Evolutionary conservation across 306 rosid genomes (phyloP).

Genomic region (Bauhinia variegata): DNA sequence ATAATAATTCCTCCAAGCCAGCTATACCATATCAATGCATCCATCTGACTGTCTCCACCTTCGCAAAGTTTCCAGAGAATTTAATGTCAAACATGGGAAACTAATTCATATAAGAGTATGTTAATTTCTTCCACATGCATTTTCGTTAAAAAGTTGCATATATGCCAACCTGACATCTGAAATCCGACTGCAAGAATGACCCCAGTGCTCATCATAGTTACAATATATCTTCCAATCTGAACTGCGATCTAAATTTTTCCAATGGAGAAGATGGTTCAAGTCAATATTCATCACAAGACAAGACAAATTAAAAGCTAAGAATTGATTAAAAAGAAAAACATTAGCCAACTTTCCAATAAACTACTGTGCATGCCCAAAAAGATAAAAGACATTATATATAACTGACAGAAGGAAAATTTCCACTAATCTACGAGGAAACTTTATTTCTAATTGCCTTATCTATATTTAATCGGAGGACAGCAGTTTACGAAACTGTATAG

Average conservation of each 20-base stretch:
- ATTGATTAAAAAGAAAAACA: neutral
- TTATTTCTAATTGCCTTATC: no score
- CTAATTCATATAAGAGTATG: neutral
- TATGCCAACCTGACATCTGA: slow-evolving; percentile 81
- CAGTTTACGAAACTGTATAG: no score
- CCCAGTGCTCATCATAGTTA: slow-evolving; percentile 98
- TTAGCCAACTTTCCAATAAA: neutral
- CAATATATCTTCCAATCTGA: slow-evolving; percentile 90
- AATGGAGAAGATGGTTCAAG: slow-evolving; percentile 30
- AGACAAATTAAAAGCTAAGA: neutral
- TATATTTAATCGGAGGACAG: no score
- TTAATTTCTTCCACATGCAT: slow-evolving; percentile 2
- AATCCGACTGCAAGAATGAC: slow-evolving; percentile 80
- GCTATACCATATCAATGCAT: slow-evolving; percentile 79
- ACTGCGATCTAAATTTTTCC: slow-evolving; percentile 61
- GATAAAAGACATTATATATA: no score
- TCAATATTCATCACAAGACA: slow-evolving; percentile 29
- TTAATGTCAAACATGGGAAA: slow-evolving; percentile 8
- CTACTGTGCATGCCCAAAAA: neutral
- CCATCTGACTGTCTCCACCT: slow-evolving; percentile 89
- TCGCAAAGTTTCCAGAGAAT: slow-evolving; percentile 35
- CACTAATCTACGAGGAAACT: no score
- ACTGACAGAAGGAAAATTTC: no score
- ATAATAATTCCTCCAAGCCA: slow-evolving; percentile 97
- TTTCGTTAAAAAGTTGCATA: slow-evolving; percentile 21